These are phyloP conservation scores for Lactarius pseudohatsudake DNA, from an alignment of 768 basidiomycete genomes.

Conservation along the genomic window DNA sequence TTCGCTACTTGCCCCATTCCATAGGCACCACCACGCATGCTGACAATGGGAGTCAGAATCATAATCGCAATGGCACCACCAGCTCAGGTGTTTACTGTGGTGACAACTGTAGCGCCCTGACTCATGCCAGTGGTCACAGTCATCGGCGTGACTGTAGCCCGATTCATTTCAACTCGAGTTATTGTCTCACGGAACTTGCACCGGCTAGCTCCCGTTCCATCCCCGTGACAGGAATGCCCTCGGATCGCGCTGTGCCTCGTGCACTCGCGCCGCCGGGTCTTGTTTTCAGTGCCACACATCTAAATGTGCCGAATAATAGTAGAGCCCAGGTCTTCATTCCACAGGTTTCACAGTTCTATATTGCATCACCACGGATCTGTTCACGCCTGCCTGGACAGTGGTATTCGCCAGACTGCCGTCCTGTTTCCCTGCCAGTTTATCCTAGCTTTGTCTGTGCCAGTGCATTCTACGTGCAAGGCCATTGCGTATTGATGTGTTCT, in stretches of 20 bases:
- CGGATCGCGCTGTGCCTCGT: background rate
- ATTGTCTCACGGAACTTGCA: conserved; percentile 19
- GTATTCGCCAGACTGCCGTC: background rate
- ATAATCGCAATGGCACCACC: background rate
- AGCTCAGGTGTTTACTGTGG: too few species aligned
- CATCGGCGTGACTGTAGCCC: conserved; percentile 3
- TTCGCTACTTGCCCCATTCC: background rate
- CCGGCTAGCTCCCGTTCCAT: background rate
- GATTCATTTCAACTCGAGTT: conserved; percentile 10
- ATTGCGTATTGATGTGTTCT: background rate
- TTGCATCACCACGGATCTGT: background rate
- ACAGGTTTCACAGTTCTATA: background rate
- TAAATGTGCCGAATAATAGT: background rate
- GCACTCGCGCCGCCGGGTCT: background rate
- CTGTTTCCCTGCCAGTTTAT: background rate
- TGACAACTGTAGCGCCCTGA: conserved; percentile 8
- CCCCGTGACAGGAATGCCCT: background rate
- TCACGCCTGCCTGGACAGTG: background rate
- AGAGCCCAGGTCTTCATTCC: background rate
- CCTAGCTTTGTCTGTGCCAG: background rate
- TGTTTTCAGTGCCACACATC: background rate
- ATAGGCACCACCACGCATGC: background rate
- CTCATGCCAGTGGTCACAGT: background rate
- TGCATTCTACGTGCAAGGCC: background rate
- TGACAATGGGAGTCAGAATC: conserved; percentile 9